Evolutionary conservation across 2,329 filamentous ascomycete genomes (phyloP).

Genomic region (Periglandula ipomoeae): DNA sequence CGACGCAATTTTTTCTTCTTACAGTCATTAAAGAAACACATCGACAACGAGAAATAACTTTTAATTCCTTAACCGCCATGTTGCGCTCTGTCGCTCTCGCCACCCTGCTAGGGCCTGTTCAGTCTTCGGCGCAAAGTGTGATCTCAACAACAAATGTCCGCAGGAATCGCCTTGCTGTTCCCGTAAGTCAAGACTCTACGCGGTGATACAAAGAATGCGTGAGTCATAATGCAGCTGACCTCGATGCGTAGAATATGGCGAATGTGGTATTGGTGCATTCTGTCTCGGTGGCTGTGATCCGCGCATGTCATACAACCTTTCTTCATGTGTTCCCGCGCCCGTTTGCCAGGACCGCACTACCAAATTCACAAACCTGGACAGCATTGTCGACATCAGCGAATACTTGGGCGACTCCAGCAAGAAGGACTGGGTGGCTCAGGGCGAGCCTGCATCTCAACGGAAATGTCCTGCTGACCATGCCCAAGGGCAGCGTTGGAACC

Average conservation of each 20-base stretch:
- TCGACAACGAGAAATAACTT: not conserved
- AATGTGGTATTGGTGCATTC: slow-evolving; percentile 89
- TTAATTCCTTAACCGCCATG: slow-evolving; percentile 16
- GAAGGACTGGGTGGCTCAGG: slow-evolving; percentile 83
- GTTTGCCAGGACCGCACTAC: slow-evolving; percentile 69
- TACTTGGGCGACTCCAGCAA: slow-evolving; percentile 78
- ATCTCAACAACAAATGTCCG: slow-evolving; percentile 54
- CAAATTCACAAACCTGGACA: slow-evolving; percentile 63
- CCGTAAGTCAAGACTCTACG: slow-evolving; percentile 49
- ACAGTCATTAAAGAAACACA: too few species aligned
- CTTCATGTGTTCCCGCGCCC: slow-evolving; percentile 78
- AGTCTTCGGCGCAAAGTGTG: slow-evolving; percentile 31
- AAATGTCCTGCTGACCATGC: slow-evolving; percentile 80
- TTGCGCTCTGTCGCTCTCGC: slow-evolving; percentile 21
- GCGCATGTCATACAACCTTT: slow-evolving; percentile 68
- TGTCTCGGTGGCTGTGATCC: slow-evolving; percentile 95
- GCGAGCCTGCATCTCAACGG: slow-evolving; percentile 60
- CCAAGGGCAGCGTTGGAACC: slow-evolving; percentile 73
- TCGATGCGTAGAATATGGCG: slow-evolving; percentile 63
- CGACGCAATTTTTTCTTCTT: too few species aligned
- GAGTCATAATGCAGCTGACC: slow-evolving; percentile 11
- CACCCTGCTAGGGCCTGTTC: slow-evolving; percentile 23
- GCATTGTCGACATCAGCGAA: slow-evolving; percentile 59
- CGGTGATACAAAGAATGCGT: not conserved
- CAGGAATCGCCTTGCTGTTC: slow-evolving; percentile 68